These are phyloP conservation scores for Cyclospora cayetanensis DNA, from an alignment of 169 alveolate species.

Conservation along the genomic window DNA sequence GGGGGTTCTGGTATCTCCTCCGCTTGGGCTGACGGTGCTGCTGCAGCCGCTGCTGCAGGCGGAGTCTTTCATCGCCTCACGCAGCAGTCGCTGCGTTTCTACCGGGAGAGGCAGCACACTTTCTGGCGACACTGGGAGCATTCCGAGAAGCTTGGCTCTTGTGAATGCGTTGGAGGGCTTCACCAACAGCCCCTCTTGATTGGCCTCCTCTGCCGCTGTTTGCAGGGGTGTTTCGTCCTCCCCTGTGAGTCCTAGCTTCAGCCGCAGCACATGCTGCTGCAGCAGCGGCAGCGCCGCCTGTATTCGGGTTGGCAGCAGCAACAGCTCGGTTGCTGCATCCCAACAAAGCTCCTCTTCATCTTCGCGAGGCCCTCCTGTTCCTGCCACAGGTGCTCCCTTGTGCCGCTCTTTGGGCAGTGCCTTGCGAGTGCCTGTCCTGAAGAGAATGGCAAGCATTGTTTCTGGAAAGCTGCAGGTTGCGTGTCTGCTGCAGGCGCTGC, in stretches of 20 bases:
- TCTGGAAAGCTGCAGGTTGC: background rate
- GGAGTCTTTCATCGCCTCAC: background rate
- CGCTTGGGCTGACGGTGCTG: constrained; percentile 22
- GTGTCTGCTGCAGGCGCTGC: constrained; percentile 30
- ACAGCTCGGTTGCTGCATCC: constrained; percentile 35
- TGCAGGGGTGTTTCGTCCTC: background rate
- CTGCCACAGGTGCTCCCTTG: background rate
- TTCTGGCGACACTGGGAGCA: constrained; percentile 33
- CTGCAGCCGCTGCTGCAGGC: constrained; percentile 39
- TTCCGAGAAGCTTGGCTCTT: constrained; percentile 10
- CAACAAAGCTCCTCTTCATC: background rate
- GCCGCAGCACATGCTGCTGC: constrained; percentile 55
- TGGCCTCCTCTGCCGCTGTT: background rate
- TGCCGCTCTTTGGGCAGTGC: too few species aligned
- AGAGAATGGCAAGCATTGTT: background rate
- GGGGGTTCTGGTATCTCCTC: too few species aligned
- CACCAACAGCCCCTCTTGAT: background rate
- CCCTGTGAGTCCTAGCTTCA: background rate
- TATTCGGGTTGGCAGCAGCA: constrained; percentile 20
- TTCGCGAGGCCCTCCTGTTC: background rate
- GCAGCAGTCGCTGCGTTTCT: constrained; percentile 42
- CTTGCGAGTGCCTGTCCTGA: too few species aligned
- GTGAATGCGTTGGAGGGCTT: background rate
- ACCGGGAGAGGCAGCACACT: constrained; percentile 24
- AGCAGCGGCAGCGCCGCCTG: constrained; percentile 34